Percentiles rank a stretch among this genome's conserved stretches.
These are phyloP conservation scores for Gypsophila paniculata DNA, from an alignment of 179 eudicot genomes.

Conservation along the genomic window DNA sequence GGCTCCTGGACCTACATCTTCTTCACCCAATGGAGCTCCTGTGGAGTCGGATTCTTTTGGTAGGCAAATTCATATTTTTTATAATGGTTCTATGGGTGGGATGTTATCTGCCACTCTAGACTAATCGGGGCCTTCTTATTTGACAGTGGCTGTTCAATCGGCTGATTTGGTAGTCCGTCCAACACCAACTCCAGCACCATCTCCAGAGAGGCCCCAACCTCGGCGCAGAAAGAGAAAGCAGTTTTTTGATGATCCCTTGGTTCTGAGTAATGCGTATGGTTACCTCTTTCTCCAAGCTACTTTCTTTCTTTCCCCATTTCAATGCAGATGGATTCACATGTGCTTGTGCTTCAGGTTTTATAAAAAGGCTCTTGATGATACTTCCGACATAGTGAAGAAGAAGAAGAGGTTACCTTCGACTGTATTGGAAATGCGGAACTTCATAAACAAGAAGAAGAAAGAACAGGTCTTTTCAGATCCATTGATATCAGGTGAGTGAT, in stretches of 20 bases:
- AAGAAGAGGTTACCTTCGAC: slow-evolving; percentile 46
- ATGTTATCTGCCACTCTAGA: background rate
- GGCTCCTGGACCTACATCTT: slow-evolving; percentile 30
- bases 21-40: slow-evolving; percentile 28
- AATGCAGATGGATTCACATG: slow-evolving; percentile 7
- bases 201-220: slow-evolving; percentile 30
- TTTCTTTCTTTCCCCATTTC: background rate
- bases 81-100: background rate
- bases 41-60: slow-evolving; percentile 36
- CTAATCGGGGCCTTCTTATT: background rate
- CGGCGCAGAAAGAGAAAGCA: slow-evolving; percentile 41
- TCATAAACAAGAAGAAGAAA: slow-evolving; percentile 34
- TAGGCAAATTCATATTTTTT: slow-evolving; percentile 21
- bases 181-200: slow-evolving; percentile 41
- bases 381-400: slow-evolving; percentile 36
- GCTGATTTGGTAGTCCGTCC: slow-evolving; percentile 35
- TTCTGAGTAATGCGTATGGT: slow-evolving; percentile 51
- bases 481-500: slow-evolving; percentile 47
- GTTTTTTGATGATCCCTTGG: slow-evolving; percentile 37
- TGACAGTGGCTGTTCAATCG: slow-evolving; percentile 36
- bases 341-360: slow-evolving; percentile 40
- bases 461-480: slow-evolving; percentile 46
- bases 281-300: background rate
- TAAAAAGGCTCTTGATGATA: slow-evolving; percentile 37
- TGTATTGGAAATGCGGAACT: slow-evolving; percentile 49